A percentile compares a stretch with the other conserved stretches of the same genome.
These are phyloP conservation scores for Chaetoceros tenuissimus DNA, from an alignment of 108 stramenopile species.

Conservation along the genomic window DNA sequence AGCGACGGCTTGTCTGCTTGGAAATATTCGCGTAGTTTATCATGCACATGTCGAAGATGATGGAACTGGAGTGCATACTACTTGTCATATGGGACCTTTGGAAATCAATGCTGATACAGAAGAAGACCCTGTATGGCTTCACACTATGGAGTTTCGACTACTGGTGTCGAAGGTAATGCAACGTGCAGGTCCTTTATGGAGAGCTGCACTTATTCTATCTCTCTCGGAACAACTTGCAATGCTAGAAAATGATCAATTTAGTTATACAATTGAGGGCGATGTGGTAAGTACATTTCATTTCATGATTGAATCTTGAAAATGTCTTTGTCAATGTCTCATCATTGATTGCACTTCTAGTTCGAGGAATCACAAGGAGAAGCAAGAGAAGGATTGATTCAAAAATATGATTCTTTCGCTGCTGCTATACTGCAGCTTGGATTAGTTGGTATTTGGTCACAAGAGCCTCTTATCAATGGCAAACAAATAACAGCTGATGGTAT, in stretches of 20 bases:
- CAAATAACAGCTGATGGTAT: conserved; percentile 45
- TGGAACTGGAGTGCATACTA: conserved; percentile 9
- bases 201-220: conserved; percentile 61
- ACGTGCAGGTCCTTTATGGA: conserved; percentile 58
- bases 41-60: conserved; percentile 11
- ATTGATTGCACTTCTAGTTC: conserved; percentile 5
- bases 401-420: conserved; percentile 62
- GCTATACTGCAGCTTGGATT: conserved; percentile 70
- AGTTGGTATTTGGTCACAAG: conserved; percentile 57
- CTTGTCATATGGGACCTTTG: conserved; percentile 45
- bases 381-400: conserved; percentile 47
- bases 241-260: conserved; percentile 20
- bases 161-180: conserved; percentile 37
- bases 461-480: conserved; percentile 64
- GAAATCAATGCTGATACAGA: conserved; percentile 45
- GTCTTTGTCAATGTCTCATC: background rate
- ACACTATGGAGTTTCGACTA: conserved; percentile 71
- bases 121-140: conserved; percentile 64
- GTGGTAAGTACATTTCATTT: conserved; percentile 27
- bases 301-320: background rate
- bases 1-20: conserved; percentile 59
- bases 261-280: conserved; percentile 66
- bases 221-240: conserved; percentile 54
- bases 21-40: conserved; percentile 35
- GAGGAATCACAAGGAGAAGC: conserved; percentile 62